A percentile compares a stretch with the other conserved stretches of the same genome.
Conservation (phyloP, 352 stramenopile genomes). For the Phytophthora melonis region DNA sequence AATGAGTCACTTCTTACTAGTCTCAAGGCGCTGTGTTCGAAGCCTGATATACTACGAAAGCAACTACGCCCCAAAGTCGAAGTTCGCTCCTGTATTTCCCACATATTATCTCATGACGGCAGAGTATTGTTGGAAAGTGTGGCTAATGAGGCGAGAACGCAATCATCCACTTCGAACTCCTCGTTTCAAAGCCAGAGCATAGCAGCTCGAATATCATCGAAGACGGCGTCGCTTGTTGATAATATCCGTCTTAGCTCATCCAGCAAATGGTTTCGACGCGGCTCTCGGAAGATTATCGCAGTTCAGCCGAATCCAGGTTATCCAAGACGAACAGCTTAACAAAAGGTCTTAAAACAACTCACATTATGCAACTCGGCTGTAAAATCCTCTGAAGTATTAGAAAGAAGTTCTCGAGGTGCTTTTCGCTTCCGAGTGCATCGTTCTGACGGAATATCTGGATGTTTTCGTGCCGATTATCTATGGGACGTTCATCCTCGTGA, state of each 20-base stretch:
- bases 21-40: not conserved
- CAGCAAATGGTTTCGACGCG: not conserved
- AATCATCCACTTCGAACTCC: not conserved
- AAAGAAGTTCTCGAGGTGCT: not conserved
- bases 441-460: conserved; percentile 54
- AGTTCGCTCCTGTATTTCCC: not conserved
- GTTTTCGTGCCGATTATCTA: conserved; percentile 45
- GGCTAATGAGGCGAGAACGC: not conserved
- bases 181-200: not conserved
- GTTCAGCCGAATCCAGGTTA: not conserved
- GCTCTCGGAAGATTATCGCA: not conserved
- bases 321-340: not conserved
- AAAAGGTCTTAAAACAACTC: not conserved
- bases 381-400: not conserved
- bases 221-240: not conserved
- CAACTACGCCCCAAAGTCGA: not conserved
- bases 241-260: not conserved
- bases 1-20: not conserved
- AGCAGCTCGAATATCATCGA: not conserved
- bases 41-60: not conserved
- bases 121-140: not conserved
- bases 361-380: not conserved
- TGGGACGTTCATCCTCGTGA: conserved; percentile 16
- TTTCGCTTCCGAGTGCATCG: conserved; percentile 34
- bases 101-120: not conserved